Evolutionary conservation across 768 basidiomycete species (phyloP).

Genomic region (Tylopilus vinaceipallidus): DNA sequence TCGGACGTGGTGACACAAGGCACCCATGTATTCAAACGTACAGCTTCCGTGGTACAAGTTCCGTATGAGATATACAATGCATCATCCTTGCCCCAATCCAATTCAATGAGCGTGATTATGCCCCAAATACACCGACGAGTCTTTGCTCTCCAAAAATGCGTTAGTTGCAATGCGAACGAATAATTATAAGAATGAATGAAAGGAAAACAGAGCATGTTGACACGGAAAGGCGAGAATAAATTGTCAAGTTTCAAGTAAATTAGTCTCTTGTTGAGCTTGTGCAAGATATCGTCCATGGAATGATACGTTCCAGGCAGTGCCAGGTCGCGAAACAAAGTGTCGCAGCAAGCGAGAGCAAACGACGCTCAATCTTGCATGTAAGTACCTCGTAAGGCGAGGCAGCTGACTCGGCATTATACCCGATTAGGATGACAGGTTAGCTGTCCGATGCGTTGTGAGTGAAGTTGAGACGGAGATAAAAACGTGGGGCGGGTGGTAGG

Average conservation of each 20-base stretch:
- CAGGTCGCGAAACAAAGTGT: constrained; percentile 11
- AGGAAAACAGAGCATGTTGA: background rate
- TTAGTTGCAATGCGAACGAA: constrained; percentile 14
- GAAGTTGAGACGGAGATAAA: constrained; percentile 16
- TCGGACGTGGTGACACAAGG: background rate
- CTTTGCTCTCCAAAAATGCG: constrained; percentile 12
- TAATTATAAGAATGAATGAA: constrained; percentile 10
- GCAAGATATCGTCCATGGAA: constrained; percentile 15
- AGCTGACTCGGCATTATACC: constrained; percentile 18
- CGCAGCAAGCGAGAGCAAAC: constrained; percentile 1
- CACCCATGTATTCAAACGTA: constrained; percentile 6
- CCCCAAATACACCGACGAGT: constrained; percentile 11
- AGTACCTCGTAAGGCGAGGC: constrained; percentile 8
- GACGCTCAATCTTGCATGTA: background rate
- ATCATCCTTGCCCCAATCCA: background rate
- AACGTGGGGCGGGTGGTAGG: constrained; percentile 9
- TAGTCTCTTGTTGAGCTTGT: constrained; percentile 16
- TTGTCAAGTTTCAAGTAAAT: constrained; percentile 18
- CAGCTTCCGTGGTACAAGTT: constrained; percentile 19
- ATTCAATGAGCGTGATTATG: constrained; percentile 7
- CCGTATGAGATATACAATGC: constrained; percentile 18
- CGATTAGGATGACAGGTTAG: constrained; percentile 24
- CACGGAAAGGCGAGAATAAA: background rate
- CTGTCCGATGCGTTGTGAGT: constrained; percentile 19
- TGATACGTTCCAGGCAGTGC: constrained; percentile 20